A percentile compares a stretch with the other conserved stretches of the same genome.
phyloP scores from a whole-genome alignment of 768 basidiomycete species.

The Termitomyces sp. region DNA sequence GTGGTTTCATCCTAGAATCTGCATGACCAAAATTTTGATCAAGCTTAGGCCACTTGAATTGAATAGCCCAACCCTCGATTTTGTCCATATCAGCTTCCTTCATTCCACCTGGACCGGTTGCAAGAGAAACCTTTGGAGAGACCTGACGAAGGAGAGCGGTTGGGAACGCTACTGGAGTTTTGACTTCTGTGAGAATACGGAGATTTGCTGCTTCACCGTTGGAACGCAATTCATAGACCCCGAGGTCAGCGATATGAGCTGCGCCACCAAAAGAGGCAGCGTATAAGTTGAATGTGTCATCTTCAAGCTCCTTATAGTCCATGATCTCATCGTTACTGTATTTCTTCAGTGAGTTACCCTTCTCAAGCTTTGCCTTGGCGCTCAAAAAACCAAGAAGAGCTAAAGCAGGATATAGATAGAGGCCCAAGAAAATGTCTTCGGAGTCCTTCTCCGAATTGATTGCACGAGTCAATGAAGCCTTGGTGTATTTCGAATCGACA shows the following conservation, averaged over 20 bases:
- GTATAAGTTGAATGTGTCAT: background rate
- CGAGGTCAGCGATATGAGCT: background rate
- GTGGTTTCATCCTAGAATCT: fast-evolving
- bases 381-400: background rate
- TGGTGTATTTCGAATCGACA: background rate
- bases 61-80: background rate
- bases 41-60: background rate
- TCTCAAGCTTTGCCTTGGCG: background rate
- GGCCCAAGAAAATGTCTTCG: background rate
- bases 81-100: background rate
- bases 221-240: background rate
- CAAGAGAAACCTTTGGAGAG: background rate
- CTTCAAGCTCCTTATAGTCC: background rate
- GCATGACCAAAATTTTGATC: background rate
- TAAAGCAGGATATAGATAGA: background rate
- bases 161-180: background rate
- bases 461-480: background rate
- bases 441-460: background rate
- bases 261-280: background rate
- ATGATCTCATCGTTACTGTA: background rate
- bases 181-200: background rate
- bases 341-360: background rate
- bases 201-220: background rate
- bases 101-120: background rate
- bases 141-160: background rate